Percentiles rank a stretch among this genome's conserved stretches.
Conservation (phyloP, 2,329 filamentous ascomycete species). For the Fusarium sp. region DNA sequence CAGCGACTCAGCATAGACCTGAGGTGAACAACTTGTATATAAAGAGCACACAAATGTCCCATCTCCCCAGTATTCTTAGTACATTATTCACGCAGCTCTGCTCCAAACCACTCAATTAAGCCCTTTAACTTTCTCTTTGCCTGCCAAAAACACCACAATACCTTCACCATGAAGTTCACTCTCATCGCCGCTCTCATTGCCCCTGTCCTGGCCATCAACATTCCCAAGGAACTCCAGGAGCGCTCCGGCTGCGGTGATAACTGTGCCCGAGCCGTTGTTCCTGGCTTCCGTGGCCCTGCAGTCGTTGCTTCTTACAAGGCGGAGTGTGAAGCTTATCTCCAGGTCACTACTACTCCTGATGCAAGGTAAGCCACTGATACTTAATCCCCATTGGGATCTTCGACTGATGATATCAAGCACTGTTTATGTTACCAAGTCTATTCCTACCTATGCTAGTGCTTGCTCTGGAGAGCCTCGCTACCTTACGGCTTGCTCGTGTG, state of each 20-base stretch:
- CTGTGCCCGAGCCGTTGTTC: constrained; percentile 32
- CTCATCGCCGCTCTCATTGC: constrained; percentile 25
- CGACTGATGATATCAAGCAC: constrained; percentile 14
- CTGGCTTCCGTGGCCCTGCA: constrained; percentile 14
- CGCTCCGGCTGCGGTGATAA: constrained; percentile 30
- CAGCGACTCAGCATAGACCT: not conserved
- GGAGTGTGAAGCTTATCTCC: constrained; percentile 33
- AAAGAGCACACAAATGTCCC: not conserved
- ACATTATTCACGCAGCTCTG: not conserved
- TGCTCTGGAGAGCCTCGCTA: constrained; percentile 34
- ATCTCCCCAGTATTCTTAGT: not conserved
- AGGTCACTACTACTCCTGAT: constrained; percentile 26
- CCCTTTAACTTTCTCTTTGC: not conserved
- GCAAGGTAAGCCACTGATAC: constrained; percentile 3
- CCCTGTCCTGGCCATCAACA: constrained; percentile 18
- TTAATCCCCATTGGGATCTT: rapidly evolving
- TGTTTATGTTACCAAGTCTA: constrained; percentile 29
- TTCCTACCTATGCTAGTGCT: constrained; percentile 35
- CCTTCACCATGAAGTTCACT: constrained; percentile 32
- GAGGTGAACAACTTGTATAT: not conserved
- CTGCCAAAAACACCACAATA: not conserved
- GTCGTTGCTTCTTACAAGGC: constrained; percentile 22
- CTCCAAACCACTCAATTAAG: not conserved
- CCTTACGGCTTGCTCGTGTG: constrained; percentile 34
- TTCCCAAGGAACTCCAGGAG: constrained; percentile 25